Base-by-base conservation (phyloP, 2,329 filamentous ascomycete genomes). In the Alternaria triticina region DNA sequence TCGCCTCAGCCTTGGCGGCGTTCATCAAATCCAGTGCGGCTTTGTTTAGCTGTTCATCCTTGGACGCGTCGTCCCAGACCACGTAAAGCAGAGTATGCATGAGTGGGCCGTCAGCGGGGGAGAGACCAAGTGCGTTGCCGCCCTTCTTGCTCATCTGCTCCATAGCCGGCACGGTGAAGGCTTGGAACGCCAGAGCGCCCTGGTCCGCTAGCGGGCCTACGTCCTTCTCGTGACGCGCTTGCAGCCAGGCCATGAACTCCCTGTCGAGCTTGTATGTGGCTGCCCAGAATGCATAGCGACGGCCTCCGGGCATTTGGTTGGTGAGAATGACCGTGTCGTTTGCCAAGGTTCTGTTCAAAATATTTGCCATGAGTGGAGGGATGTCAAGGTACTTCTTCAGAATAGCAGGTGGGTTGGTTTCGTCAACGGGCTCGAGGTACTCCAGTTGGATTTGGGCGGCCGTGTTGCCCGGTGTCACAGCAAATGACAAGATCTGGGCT, bases 261-360 rank as follows among this genome's bases (percentile, higher is more conserved):
- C 62, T 33, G 27, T 72, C 64, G 25, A 70, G 55, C 50, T 66
- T 73, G 62, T 68, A 75, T 0, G 74, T 74, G 4, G 61, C 57
- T 3, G 71, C 69, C 67, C 68, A 74, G 61, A 72, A 76, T 5
- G 64, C 68, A 25, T 75, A 64, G 3, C 71, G 68, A 17, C 70
- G 57, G 9, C 78, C 78, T 45, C 73, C 69, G 0, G 79, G 80
- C 49, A 79, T 79, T 30, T 70, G 66, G 3, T 59, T 65, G 30
- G 77, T 76, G 17, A 81, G 72, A 55, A 81, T 73, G n/a, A 72
- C 61, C 3, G 79, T 79, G 22, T 82, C 59, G 23, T 67, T 55
- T n/a, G 58, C 54, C 9, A 72, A 61, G 51, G 46, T 62, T 59
- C 49, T 49, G 63, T 49, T 64, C 56, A 55, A 54, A 67, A 45